Evolutionary conservation across 106 monocot genomes (phyloP), one percentile per base, ranked within the genome.

Genomic region (Chionographis japonica): DNA sequence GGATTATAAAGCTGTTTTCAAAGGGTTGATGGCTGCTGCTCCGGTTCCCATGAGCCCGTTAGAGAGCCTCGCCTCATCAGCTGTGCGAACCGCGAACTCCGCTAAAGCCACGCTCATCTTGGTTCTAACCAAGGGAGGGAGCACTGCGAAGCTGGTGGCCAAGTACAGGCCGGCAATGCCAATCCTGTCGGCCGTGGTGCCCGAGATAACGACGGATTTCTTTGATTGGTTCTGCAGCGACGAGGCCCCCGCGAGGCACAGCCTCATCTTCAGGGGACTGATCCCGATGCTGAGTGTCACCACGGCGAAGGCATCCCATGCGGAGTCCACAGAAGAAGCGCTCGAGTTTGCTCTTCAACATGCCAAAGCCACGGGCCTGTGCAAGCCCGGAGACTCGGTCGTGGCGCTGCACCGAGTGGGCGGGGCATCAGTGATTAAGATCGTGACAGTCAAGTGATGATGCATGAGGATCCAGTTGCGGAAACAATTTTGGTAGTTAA

Each of bases 141-240:
- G 72, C 71, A 91, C 84, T 27, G 84, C 84, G 4, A 91, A 68
- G 37, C 69, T 91, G 50, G 87, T 87, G 46, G 91, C 91, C 19
- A 91, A 91, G 75, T 91, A 91, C 72, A 77, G 84, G 61, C 91
- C 87, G 4, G 42, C 84, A 0, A 78, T 77, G 67, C 91, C 91
- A 9, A 87, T 91, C 46, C 46, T 91, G 6, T 87, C 84, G 12
- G 87, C 84, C 0, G 78, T 91, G 27, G 91, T 87, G 49, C 91
- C 87, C 4, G 91, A 83, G 61, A 40, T 91, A 14, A 81, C 60
- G 65, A 82, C 82, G 13, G 80, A 83, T 46, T 61, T 49, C 37
- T 86, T 87, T 36, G 77, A 87, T 55, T 91, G 91, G 91, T 72
- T 68, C 10, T 74, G 73, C 61, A 91, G 91, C 36, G 84, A 91